Evolutionary conservation across 352 stramenopile species (phyloP).

Genomic region (Phytophthora quininea): DNA sequence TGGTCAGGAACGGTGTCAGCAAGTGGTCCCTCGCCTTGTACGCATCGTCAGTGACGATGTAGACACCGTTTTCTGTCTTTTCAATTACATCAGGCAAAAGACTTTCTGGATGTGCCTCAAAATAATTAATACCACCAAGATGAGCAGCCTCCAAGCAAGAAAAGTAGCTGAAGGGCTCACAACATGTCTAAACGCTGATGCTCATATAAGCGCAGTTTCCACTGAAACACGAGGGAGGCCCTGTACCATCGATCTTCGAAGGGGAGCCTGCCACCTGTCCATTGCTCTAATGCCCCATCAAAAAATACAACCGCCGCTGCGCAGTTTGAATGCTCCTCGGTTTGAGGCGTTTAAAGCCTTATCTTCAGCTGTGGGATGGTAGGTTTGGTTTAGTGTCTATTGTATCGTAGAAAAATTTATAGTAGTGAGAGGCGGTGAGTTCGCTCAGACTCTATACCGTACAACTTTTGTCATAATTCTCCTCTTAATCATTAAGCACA

Average conservation of each 20-base stretch:
- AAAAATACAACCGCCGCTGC: too few species aligned
- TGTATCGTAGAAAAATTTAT: too few species aligned
- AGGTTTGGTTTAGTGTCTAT: too few species aligned
- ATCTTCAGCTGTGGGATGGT: too few species aligned
- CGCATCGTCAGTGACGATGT: not conserved
- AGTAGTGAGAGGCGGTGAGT: too few species aligned
- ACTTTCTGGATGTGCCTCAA: not conserved
- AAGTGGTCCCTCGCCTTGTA: not conserved
- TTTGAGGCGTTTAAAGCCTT: too few species aligned
- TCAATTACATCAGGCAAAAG: not conserved
- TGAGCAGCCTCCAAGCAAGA: slow-evolving; percentile 8
- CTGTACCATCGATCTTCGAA: slow-evolving; percentile 1
- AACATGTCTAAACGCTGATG: slow-evolving; percentile 5
- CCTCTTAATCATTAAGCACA: too few species aligned
- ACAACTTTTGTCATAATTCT: too few species aligned
- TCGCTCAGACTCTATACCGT: too few species aligned
- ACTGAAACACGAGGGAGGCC: slow-evolving; percentile 5
- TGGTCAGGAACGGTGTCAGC: not conserved
- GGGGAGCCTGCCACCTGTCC: slow-evolving; percentile 13
- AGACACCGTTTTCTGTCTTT: not conserved
- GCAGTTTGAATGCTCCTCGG: too few species aligned
- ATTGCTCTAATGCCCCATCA: too few species aligned
- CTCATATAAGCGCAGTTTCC: slow-evolving; percentile 5
- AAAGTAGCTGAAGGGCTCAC: slow-evolving; percentile 11
- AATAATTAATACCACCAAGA: slow-evolving; percentile 3